These are phyloP conservation scores for Tulasnella sp. DNA, from an alignment of 768 basidiomycete species.

Conservation along the genomic window DNA sequence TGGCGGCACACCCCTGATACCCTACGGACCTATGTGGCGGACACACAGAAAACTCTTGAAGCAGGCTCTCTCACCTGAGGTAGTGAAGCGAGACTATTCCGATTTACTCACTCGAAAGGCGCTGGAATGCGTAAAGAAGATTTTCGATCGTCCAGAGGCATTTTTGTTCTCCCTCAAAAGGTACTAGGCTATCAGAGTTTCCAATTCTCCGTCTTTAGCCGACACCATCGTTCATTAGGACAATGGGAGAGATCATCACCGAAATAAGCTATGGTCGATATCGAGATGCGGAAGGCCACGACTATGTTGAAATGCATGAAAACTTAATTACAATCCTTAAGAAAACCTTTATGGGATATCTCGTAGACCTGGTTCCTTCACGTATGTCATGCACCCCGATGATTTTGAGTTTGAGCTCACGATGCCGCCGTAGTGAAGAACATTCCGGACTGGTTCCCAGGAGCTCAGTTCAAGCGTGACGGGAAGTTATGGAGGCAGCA, in stretches of 20 bases:
- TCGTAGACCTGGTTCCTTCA: slow-evolving; percentile 38
- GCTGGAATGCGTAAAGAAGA: not conserved
- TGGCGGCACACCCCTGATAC: slow-evolving; percentile 16
- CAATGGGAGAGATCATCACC: slow-evolving; percentile 44
- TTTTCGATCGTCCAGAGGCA: slow-evolving; percentile 26
- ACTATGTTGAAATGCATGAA: slow-evolving; percentile 14
- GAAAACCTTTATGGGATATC: slow-evolving; percentile 27
- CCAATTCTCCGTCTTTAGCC: not conserved
- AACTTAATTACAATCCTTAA: not conserved
- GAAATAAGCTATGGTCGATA: slow-evolving; percentile 44
- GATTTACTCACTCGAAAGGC: not conserved
- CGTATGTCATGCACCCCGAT: slow-evolving; percentile 4
- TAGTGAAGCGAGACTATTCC: not conserved
- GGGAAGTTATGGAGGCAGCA: slow-evolving; percentile 3
- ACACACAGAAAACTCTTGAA: slow-evolving; percentile 25
- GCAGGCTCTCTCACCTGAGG: slow-evolving; percentile 25
- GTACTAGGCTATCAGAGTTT: slow-evolving; percentile 37
- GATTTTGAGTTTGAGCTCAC: too few relatives aligned
- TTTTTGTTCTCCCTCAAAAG: slow-evolving; percentile 21
- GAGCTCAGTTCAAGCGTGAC: slow-evolving; percentile 37
- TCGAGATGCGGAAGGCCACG: slow-evolving; percentile 43
- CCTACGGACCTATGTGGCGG: slow-evolving; percentile 22
- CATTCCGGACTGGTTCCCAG: slow-evolving; percentile 40
- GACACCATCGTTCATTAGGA: slow-evolving; percentile 40
- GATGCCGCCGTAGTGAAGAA: not conserved